phyloP scores from a whole-genome alignment of 805 yeast species.

The Naumovozyma dairenensis region DNA sequence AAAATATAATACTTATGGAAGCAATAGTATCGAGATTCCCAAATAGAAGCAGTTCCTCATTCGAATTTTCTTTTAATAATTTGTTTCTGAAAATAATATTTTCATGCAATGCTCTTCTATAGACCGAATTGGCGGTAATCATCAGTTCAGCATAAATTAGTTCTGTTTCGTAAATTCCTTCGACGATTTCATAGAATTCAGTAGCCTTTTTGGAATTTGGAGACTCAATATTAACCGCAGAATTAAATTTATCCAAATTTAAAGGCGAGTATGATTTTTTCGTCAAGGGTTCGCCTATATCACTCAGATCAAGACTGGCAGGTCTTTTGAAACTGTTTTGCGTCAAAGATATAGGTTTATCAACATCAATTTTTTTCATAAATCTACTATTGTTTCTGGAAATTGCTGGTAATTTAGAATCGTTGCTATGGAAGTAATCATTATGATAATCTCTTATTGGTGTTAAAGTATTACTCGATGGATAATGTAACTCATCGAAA shows the following conservation, averaged over 20 bases:
- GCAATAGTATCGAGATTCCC: conserved; percentile 35
- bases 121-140: conserved; percentile 25
- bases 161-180: conserved; percentile 30
- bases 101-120: conserved; percentile 26
- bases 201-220: conserved; percentile 1
- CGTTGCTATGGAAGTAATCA: conserved; percentile 23
- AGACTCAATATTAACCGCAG: conserved; percentile 6
- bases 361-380: conserved; percentile 2
- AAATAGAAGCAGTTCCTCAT: conserved; percentile 34
- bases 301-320: conserved; percentile 17
- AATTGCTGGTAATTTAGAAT: conserved; percentile 15
- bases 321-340: conserved; percentile 15
- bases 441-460: conserved; percentile 26
- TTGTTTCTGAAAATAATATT: conserved; percentile 24
- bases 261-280: conserved; percentile 33
- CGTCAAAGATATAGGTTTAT: not conserved
- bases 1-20: conserved; percentile 29
- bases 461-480: conserved; percentile 20
- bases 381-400: not conserved
- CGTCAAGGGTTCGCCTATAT: conserved; percentile 2
- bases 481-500: conserved; percentile 16
- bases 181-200: conserved; percentile 16
- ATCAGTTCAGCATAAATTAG: conserved; percentile 25
- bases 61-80: conserved; percentile 17
- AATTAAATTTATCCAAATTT: conserved; percentile 14